These are phyloP conservation scores for Macadamia integrifolia DNA, from an alignment of 164 flowering plant species.

Conservation along the genomic window DNA sequence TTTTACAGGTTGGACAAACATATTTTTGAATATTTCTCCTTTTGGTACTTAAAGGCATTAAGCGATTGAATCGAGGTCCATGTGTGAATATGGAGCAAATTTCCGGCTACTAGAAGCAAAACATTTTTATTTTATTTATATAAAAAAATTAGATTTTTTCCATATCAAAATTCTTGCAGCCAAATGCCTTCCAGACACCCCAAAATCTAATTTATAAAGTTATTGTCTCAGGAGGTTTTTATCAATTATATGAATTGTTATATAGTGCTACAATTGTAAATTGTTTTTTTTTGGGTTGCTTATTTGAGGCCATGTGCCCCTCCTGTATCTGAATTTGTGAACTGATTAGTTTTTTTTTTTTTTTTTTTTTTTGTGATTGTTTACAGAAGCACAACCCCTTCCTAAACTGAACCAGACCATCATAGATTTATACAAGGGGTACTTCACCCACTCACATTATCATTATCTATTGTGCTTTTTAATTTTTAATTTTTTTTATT, in stretches of 20 bases:
- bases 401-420: slow-evolving; percentile 61
- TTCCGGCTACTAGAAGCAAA: no score
- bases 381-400: slow-evolving; percentile 49
- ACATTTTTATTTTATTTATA: no score
- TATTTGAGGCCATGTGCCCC: background rate
- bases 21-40: no score
- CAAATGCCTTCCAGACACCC: no score
- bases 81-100: no score
- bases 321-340: background rate
- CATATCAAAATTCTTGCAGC: no score
- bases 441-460: slow-evolving; percentile 10
- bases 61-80: no score
- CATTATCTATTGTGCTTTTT: background rate
- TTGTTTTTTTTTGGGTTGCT: background rate
- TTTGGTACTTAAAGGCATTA: no score
- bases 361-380: slow-evolving; percentile 9
- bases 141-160: no score
- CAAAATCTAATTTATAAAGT: no score
- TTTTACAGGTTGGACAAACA: no score
- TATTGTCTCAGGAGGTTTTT: no score
- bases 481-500: background rate
- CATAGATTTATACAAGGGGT: slow-evolving; percentile 83
- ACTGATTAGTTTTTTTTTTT: background rate
- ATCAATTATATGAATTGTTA: background rate
- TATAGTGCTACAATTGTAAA: background rate